Evolutionary conservation across 169 alveolate species (phyloP), one percentile per base, ranked within the genome.

Genomic region (Cryptosporidium sp.): DNA sequence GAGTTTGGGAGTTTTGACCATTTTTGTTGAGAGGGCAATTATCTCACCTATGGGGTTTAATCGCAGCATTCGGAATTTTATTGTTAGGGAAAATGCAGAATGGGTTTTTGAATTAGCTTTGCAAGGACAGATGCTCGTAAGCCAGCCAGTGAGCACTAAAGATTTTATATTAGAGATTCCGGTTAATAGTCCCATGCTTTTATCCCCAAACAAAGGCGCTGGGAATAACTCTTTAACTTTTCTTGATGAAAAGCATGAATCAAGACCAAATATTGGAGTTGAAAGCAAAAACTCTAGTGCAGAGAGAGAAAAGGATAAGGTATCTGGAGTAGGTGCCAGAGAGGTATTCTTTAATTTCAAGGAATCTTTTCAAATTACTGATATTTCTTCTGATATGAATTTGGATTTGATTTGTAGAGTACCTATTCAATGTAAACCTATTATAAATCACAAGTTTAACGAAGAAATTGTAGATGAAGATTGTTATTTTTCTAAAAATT

Each of bases 31-130:
- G 16, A 26, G 89, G n/a, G 89, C 89, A 41, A 80, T 80, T 26
- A 43, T 80, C 21, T 80, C 89, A 9, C 89, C 89, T 37, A 80
- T 80, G 89, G 89, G 89, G 2, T 80, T 80, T 80, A 39, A 59
- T 26, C 55, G 75, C 9, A 62, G 62, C 62, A 48, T 80, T 12
- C 65, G 75, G 18, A 80, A 80, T 41, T 80, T 80, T 43, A 37
- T 80, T 41, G 29, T 21, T 12, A 80, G 67, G 26, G 67, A 59
- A 45, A 80, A 80, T 41, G 89, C 89, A 12, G 89, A 80, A 59
- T 80, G 89, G 89, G 89, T 80, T 23, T 80, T 80, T 35, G 89
- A 80, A 37, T 26, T 80, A 65, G 59, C 89, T 3, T 9, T 41
- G 9, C 80, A 80, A 21, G 89, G 89, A 12, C 89, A 80, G 26